phyloP scores from a whole-genome alignment of 2,329 filamentous ascomycete genomes.

The Leptographium wingfieldii region DNA sequence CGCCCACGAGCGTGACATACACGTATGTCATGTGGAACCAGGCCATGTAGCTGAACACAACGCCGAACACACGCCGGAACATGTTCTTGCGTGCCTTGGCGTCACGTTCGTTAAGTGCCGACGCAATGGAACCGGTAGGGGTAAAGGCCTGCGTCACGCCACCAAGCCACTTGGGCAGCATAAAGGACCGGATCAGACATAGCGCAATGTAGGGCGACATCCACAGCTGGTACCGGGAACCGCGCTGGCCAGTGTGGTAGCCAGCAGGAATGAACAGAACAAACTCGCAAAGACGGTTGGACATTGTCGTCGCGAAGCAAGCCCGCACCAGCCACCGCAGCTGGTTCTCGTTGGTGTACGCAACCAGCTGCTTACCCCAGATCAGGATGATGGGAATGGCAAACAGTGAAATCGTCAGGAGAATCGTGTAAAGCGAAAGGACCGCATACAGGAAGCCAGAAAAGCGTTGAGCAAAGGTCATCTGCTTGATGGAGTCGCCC shows the following conservation, averaged over 20 bases:
- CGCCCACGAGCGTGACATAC: conserved; percentile 30
- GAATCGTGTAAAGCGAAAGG: conserved; percentile 41
- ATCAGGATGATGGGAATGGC: conserved; percentile 45
- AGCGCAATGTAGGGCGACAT: conserved; percentile 33
- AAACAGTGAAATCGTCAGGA: conserved; percentile 26
- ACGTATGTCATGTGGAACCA: conserved; percentile 26
- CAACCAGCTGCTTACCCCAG: conserved; percentile 43
- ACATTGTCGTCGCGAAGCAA: conserved; percentile 37
- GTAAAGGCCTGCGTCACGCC: conserved; percentile 46
- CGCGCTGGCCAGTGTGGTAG: conserved; percentile 45
- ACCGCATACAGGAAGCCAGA: conserved; percentile 44
- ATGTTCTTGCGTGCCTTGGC: conserved; percentile 37
- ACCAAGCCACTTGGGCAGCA: conserved; percentile 48
- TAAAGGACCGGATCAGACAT: conserved; percentile 42
- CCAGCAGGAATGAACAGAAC: conserved; percentile 43
- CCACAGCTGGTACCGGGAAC: conserved; percentile 44
- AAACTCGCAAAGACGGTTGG: conserved; percentile 41
- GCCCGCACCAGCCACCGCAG: conserved; percentile 45
- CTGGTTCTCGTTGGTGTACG: conserved; percentile 37
- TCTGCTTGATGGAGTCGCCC: conserved; percentile 35
- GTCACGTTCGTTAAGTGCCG: conserved; percentile 45
- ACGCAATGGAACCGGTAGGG: conserved; percentile 43
- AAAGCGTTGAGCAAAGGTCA: conserved; percentile 43
- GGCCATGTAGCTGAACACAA: conserved; percentile 40
- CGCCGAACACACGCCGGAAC: conserved; percentile 37